phyloP scores from a whole-genome alignment of 129 eudicot species.

The Chrysanthemum lavandulifolium region DNA sequence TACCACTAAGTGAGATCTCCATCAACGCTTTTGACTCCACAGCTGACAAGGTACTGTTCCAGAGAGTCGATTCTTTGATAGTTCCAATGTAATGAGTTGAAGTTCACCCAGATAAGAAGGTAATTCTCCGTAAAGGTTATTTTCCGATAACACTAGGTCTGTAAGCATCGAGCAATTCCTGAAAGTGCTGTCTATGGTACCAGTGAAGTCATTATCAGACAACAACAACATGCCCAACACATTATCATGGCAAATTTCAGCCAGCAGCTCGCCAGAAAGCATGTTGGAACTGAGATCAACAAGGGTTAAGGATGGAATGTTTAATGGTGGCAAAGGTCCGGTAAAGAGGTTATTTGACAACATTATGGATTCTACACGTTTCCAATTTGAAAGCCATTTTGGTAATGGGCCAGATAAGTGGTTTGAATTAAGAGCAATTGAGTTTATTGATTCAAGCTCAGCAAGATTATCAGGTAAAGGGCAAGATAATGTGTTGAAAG shows the following conservation, averaged over 20 bases:
- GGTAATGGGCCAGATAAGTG: constrained; percentile 64
- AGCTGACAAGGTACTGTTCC: constrained; percentile 63
- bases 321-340: constrained; percentile 60
- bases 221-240: constrained; percentile 36
- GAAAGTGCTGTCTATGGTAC: constrained; percentile 58
- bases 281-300: constrained; percentile 59
- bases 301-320: constrained; percentile 47
- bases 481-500: constrained; percentile 70
- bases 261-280: constrained; percentile 68
- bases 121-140: constrained; percentile 61
- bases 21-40: constrained; percentile 76
- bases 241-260: constrained; percentile 49
- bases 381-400: constrained; percentile 77
- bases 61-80: constrained; percentile 60
- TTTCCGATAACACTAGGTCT: constrained; percentile 71
- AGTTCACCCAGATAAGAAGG: constrained; percentile 79
- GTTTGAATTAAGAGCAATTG: constrained; percentile 60
- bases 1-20: constrained; percentile 66
- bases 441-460: constrained; percentile 51
- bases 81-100: constrained; percentile 58
- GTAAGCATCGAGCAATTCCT: constrained; percentile 51
- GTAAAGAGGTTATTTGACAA: constrained; percentile 54
- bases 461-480: constrained; percentile 62
- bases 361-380: constrained; percentile 43
- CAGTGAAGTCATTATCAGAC: constrained; percentile 66